Base-by-base conservation (phyloP, 768 basidiomycete species). In the Termitomyces sp. region DNA sequence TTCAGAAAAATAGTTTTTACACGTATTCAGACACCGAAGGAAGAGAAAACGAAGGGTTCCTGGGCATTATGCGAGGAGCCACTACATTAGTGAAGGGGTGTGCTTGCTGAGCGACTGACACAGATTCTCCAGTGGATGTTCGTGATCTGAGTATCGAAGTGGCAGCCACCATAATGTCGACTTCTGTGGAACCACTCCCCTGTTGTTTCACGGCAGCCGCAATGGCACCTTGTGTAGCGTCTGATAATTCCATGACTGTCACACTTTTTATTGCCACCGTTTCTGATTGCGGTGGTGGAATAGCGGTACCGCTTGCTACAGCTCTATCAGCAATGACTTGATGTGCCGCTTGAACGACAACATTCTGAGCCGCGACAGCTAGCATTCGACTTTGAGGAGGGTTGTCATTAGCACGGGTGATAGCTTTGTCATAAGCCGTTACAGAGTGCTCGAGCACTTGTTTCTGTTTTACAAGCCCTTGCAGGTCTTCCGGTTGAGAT, bases 321-420 rank as follows among this genome's bases (percentile, higher is more conserved):
- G 79, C 73, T 51, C 77, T 77, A 67, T 81, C 78, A 36, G 80
- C 80, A 37, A 81, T 75, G 6, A 80, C 79, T 16, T 87, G 81
- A 67, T 91, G 86, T 27, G 91, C 91, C 30, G 91, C 91, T 66
- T 89, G 85, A 36, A 91, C 78, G 48, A 93, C 91, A 57, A 93
- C 87, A 59, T 90, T 85, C 65, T 90, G 88, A 18, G 89, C 91
- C 4, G 90, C 91, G 13, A 83, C 85, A 6, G 88, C 89, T 59
- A 92, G 78, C 66, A 82, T 71, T 67, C 86, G 71, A 72, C 76
- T 78, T 61, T 82, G 80, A 41, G 77, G 66, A 53, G 78, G 77
- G 49, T 75, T 80, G 46, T 82, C 78, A 36, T 82, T 85, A 24
- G 80, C 80, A 33, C 42, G 58, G 6, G 62, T 36, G 46, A 86